Base-by-base conservation (phyloP, 305 asterid genomes). In the Fraxinus nigra region DNA sequence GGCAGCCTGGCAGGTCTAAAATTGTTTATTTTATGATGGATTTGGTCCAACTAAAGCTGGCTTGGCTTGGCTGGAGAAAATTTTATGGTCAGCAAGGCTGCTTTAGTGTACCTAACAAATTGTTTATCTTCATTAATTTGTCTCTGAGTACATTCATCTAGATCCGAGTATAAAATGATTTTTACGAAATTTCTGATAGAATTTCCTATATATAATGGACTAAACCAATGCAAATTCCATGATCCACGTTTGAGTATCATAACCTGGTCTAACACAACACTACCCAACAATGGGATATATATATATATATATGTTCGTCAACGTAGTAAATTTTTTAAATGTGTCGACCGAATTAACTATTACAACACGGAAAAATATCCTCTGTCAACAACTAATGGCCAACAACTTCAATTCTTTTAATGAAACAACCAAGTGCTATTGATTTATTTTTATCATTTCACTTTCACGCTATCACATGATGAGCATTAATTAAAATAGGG, bases 11-110 rank as follows among this genome's bases (percentile, higher is more conserved):
- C 54, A 75, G 75, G 43, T 22, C 10, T 24, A 35, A 20, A 38
- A 2, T 35, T 24, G 28, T 30, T 5, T 10, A 30, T 7, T 75
- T 30, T 43, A 56, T 24, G 8, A 6, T 18, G 82, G 56, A 16
- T 82, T 78, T 69, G 85, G 77, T 83, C 5, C 7, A 40, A 40
- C 56, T 16, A 73, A 79, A 56, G 77, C 34, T 40, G 79, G 76
- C 75, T 73, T 78, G 7, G 16, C 38, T 59, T 78, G 18, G 16
- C 38, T 14, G 13, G 6, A 16, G 34, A 69, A 1, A 30, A 69
- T 30, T 11, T 28, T 13, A n/a, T 69, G 8, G 72, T 67, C 75
- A 13, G 20, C 75, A 69, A 69, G 75, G 75, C 11, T 67, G 75
- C 75, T 67, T 24, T 24, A 9, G 35, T 1, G 18, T 67, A 30